Conservation (phyloP, 2,329 filamentous ascomycete species). For the Monilinia vaccinii-corymbosi region DNA sequence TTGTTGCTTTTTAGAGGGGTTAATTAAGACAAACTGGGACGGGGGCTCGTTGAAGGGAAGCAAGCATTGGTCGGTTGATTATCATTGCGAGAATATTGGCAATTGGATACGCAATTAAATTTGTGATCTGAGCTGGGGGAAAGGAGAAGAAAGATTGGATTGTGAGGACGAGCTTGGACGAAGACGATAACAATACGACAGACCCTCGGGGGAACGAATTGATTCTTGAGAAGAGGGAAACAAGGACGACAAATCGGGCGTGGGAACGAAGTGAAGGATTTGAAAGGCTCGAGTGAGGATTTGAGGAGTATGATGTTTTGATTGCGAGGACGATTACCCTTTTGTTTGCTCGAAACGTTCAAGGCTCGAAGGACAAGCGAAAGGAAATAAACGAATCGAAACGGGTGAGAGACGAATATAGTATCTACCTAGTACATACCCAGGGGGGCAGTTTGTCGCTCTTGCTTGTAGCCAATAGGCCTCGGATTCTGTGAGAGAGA, state of each 20-base stretch:
- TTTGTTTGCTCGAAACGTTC: neutral
- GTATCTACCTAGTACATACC: neutral
- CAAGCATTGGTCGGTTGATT: neutral
- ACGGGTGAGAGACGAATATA: neutral
- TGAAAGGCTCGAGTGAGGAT: neutral
- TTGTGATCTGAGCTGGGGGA: neutral
- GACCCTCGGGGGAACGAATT: neutral
- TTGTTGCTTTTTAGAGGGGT: slow-evolving; percentile 1
- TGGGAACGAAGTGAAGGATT: neutral
- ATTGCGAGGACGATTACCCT: neutral
- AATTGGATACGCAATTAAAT: neutral
- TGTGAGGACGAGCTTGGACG: neutral
- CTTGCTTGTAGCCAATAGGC: neutral
- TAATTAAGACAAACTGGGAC: neutral
- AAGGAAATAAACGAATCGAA: neutral
- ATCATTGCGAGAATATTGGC: neutral
- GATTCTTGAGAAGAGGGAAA: neutral
- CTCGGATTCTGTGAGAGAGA: slow-evolving; percentile 1
- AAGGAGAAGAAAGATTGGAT: slow-evolving; percentile 1
- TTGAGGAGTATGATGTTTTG: neutral
- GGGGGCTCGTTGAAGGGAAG: neutral
- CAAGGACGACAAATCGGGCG: neutral
- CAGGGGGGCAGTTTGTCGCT: neutral
- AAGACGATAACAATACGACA: neutral
- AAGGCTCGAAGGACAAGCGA: neutral